Conservation (phyloP, 306 rosid species). For the Cyamopsis tetragonoloba region DNA sequence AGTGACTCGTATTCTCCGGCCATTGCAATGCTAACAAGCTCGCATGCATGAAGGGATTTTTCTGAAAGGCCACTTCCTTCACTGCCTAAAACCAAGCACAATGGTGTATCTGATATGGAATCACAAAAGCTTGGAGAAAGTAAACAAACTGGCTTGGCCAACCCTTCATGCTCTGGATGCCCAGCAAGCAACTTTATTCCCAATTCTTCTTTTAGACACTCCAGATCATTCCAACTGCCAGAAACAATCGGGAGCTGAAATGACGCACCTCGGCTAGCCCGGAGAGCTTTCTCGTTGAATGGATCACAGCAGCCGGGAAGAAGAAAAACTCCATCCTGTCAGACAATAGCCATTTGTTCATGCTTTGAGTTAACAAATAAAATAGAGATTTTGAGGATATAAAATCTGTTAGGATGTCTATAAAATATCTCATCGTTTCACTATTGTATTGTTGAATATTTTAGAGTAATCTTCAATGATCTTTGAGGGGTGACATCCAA, state of each 20-base stretch:
- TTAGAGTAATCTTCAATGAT: background rate
- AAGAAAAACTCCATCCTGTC: conserved; percentile 79
- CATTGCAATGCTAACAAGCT: conserved; percentile 93
- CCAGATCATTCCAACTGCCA: conserved; percentile 73
- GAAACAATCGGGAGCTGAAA: conserved; percentile 83
- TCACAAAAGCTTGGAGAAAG: conserved; percentile 58
- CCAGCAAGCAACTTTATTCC: conserved; percentile 75
- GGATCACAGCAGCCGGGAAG: conserved; percentile 98
- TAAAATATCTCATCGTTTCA: background rate
- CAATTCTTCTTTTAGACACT: conserved; percentile 44
- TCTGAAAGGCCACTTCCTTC: conserved; percentile 90
- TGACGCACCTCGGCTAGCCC: conserved; percentile 93
- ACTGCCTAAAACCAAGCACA: conserved; percentile 85
- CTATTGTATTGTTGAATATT: background rate
- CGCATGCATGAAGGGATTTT: conserved; percentile 53
- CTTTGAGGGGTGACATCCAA: background rate
- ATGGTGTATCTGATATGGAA: conserved; percentile 41
- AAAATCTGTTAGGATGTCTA: background rate
- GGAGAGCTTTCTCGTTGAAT: conserved; percentile 87
- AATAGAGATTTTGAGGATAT: background rate
- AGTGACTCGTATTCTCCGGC: conserved; percentile 84
- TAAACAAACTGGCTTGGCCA: conserved; percentile 34
- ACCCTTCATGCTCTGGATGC: conserved; percentile 53
- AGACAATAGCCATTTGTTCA: too few species aligned
- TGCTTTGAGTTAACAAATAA: too few species aligned